These are phyloP conservation scores for Gyromitra esculenta DNA, from an alignment of 2,329 filamentous ascomycete species.

Conservation along the genomic window DNA sequence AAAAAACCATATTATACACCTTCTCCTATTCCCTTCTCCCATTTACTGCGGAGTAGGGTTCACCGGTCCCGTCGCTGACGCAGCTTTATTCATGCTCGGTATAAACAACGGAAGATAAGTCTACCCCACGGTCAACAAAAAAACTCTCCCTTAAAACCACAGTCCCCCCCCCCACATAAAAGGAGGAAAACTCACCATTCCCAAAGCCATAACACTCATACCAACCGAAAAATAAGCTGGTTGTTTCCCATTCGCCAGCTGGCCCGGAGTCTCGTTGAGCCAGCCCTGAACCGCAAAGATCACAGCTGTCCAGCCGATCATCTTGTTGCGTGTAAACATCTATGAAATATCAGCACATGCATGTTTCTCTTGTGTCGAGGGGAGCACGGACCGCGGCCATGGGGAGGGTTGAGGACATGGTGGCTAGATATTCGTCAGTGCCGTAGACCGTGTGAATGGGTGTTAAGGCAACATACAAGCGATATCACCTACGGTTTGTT, in stretches of 20 bases:
- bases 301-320: constrained; percentile 51
- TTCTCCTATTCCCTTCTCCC: background rate
- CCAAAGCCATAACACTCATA: constrained; percentile 53
- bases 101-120: constrained; percentile 53
- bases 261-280: constrained; percentile 53
- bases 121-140: constrained; percentile 35
- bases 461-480: constrained; percentile 26
- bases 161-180: background rate
- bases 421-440: constrained; percentile 39
- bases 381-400: constrained; percentile 52
- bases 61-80: constrained; percentile 32
- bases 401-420: constrained; percentile 53
- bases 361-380: background rate
- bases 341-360: background rate
- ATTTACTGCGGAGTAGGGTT: constrained; percentile 25
- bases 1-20: constrained; percentile 22
- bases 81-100: constrained; percentile 45
- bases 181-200: constrained; percentile 39
- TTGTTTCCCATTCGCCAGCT: constrained; percentile 54
- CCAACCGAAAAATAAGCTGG: constrained; percentile 54
- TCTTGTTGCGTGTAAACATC: constrained; percentile 56
- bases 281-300: constrained; percentile 55
- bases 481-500: constrained; percentile 43
- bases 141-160: background rate
- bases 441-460: background rate